Evolutionary conservation across 2,329 filamentous ascomycete species (phyloP).

Genomic region (Leptographium wingfieldii): DNA sequence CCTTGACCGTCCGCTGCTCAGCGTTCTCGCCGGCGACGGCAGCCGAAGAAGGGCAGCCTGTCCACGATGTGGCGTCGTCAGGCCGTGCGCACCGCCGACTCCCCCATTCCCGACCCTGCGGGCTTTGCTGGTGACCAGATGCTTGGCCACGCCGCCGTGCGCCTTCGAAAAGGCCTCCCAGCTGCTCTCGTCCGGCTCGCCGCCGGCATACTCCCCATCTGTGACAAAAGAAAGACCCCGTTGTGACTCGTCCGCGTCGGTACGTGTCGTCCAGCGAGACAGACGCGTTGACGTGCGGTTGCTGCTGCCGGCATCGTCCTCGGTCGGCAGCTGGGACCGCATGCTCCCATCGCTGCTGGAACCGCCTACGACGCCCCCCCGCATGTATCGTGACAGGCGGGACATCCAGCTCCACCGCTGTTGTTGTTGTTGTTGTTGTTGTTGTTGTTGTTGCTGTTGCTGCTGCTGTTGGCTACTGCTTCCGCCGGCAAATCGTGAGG

Average conservation of each 20-base stretch:
- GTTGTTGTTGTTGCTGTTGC: too few species aligned
- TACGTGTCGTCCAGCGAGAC: conserved; percentile 9
- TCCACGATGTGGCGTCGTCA: background rate
- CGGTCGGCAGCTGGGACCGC: background rate
- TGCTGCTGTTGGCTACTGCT: background rate
- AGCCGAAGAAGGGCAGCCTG: background rate
- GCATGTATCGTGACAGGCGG: conserved; percentile 9
- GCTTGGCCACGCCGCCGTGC: conserved; percentile 1
- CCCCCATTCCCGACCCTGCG: background rate
- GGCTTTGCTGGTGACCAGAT: background rate
- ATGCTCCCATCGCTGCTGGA: background rate
- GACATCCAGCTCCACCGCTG: conserved; percentile 13
- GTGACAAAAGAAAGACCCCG: background rate
- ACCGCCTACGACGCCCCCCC: background rate
- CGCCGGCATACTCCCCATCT: background rate
- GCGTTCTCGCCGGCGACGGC: background rate
- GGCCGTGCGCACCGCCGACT: background rate
- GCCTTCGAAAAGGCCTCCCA: conserved; percentile 9
- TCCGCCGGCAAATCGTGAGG: background rate
- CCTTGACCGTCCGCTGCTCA: too few species aligned
- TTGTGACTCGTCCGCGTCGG: conserved; percentile 1
- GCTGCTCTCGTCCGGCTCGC: conserved; percentile 5
- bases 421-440: background rate
- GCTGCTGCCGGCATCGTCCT: background rate
- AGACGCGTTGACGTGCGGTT: conserved; percentile 7